phyloP scores from a whole-genome alignment of 2,329 filamentous ascomycete genomes.

The Akanthomyces uredinophilus region DNA sequence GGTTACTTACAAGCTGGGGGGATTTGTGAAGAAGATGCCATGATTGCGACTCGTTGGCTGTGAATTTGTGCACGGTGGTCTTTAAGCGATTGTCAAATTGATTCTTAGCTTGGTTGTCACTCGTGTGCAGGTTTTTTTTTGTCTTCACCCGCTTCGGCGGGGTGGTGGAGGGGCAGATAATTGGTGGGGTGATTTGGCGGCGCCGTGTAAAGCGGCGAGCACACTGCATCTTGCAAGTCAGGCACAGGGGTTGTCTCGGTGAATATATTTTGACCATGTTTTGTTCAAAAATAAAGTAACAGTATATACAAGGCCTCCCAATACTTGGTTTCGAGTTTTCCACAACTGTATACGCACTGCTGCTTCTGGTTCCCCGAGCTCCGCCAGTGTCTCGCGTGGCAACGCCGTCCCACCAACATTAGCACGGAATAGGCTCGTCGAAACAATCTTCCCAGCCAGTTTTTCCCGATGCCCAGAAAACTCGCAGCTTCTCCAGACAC shows the following conservation, averaged over 20 bases:
- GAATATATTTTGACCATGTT: no score
- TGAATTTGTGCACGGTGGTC: conserved; percentile 11
- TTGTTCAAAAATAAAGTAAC: not conserved
- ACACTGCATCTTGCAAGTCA: not conserved
- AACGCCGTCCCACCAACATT: no score
- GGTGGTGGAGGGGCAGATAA: conserved; percentile 17
- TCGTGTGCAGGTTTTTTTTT: conserved; percentile 3
- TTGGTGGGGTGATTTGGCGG: conserved; percentile 10
- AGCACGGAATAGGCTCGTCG: not conserved
- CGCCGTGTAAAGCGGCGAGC: not conserved
- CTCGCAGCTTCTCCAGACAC: not conserved
- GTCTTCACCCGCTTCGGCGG: conserved; percentile 6
- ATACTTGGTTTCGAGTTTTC: no score
- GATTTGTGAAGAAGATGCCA: conserved; percentile 13
- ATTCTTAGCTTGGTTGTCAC: conserved; percentile 12
- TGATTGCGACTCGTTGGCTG: conserved; percentile 11
- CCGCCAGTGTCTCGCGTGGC: not conserved
- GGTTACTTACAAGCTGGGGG: conserved; percentile 17
- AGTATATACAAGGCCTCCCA: no score
- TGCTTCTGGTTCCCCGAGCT: no score
- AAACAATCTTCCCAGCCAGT: not conserved
- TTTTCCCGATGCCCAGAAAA: not conserved
- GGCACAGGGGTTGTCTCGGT: not conserved
- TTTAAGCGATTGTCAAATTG: not conserved
- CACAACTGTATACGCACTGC: no score